These are phyloP conservation scores for Pichia sp. DNA, from an alignment of 1,139 yeast species.

Conservation along the genomic window DNA sequence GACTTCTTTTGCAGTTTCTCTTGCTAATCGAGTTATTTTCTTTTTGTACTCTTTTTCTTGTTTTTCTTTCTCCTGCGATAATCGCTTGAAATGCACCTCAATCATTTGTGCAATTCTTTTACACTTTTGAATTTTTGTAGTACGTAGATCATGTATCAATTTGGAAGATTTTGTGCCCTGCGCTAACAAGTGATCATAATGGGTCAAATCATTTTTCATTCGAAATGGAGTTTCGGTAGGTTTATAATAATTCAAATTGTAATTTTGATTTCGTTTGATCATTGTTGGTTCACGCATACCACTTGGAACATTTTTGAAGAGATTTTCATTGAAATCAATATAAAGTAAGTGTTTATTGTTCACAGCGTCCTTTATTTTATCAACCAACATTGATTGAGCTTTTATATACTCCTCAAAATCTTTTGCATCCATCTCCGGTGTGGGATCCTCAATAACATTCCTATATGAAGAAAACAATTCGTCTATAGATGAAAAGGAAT, in stretches of 20 bases:
- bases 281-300: conserved; percentile 35
- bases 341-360: conserved; percentile 41
- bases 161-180: conserved; percentile 76
- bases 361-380: conserved; percentile 52
- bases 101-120: conserved; percentile 76
- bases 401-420: conserved; percentile 47
- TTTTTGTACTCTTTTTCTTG: conserved; percentile 67
- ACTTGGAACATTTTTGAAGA: conserved; percentile 31
- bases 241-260: conserved; percentile 31
- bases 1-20: conserved; percentile 77
- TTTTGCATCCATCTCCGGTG: conserved; percentile 35
- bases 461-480: conserved; percentile 48
- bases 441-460: conserved; percentile 50
- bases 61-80: conserved; percentile 86
- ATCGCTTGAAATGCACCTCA: conserved; percentile 80
- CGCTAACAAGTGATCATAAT: conserved; percentile 65
- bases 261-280: conserved; percentile 31
- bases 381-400: conserved; percentile 40
- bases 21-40: conserved; percentile 63
- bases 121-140: conserved; percentile 61
- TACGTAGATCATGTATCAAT: conserved; percentile 63
- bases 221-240: conserved; percentile 42
- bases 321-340: conserved; percentile 38
- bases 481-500: conserved; percentile 38
- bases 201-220: conserved; percentile 46